These are phyloP conservation scores for Ophiostoma piceae DNA, from an alignment of 2,329 filamentous ascomycete species.

Conservation along the genomic window DNA sequence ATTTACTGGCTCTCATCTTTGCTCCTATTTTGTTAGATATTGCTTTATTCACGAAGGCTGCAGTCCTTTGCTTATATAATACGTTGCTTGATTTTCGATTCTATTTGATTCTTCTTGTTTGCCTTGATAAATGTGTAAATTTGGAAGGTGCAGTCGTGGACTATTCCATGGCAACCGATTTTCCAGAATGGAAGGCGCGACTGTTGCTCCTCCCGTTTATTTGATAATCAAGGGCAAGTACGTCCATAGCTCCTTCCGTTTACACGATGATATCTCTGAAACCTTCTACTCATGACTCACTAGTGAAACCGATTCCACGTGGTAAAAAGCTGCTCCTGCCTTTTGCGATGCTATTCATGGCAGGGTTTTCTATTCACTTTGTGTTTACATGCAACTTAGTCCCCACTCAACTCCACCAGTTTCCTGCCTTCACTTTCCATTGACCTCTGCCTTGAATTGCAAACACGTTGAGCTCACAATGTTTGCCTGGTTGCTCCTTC, in stretches of 20 bases:
- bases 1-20: not conserved
- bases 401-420: not conserved
- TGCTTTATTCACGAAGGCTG: not conserved
- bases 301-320: not conserved
- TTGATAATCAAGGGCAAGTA: not conserved
- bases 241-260: not conserved
- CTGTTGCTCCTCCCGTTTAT: not conserved
- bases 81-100: not conserved
- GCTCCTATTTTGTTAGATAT: not conserved
- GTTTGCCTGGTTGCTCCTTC: not conserved
- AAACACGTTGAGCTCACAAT: not conserved
- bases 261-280: not conserved
- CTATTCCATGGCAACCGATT: not conserved
- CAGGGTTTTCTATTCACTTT: not conserved
- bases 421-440: not conserved
- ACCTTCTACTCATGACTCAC: not conserved
- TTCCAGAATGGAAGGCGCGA: not conserved
- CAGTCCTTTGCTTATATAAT: not conserved
- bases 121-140: not conserved
- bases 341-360: not conserved
- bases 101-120: not conserved
- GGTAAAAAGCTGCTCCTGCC: not conserved
- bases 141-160: not conserved
- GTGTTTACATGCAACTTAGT: not conserved
- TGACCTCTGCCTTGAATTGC: not conserved